Evolutionary conservation across 768 basidiomycete genomes (phyloP).

Genomic region (Lactifluus echinatus): DNA sequence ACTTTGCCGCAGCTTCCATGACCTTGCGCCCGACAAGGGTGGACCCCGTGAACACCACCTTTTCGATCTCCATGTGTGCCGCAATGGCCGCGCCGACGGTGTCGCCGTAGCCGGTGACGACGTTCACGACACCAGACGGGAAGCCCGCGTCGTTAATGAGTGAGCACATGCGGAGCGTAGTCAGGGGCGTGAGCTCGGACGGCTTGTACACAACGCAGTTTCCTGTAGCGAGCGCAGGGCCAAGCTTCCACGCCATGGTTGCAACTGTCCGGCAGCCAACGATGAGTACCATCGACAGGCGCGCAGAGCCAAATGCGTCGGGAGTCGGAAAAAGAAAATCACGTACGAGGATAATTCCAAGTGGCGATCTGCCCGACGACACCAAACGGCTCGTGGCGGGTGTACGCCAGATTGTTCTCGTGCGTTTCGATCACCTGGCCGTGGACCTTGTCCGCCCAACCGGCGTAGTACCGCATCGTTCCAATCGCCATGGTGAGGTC

Average conservation of each 20-base stretch:
- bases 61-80: constrained; percentile 48
- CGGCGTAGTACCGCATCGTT: constrained; percentile 71
- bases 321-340: no score
- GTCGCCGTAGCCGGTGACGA: constrained; percentile 46
- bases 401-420: constrained; percentile 44
- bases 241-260: constrained; percentile 55
- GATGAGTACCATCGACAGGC: not conserved
- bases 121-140: constrained; percentile 56
- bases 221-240: constrained; percentile 55
- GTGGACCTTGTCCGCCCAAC: constrained; percentile 81
- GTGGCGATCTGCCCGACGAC: constrained; percentile 55
- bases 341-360: constrained; percentile 52
- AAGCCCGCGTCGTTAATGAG: constrained; percentile 51
- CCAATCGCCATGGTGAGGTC: constrained; percentile 44
- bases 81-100: constrained; percentile 51
- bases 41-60: constrained; percentile 69
- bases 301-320: not conserved
- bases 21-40: constrained; percentile 56
- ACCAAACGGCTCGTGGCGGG: constrained; percentile 52
- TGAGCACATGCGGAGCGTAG: constrained; percentile 38
- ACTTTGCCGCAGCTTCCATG: constrained; percentile 48
- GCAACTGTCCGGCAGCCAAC: constrained; percentile 27
- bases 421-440: constrained; percentile 66
- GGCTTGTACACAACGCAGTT: constrained; percentile 57
- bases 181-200: constrained; percentile 55